Evolutionary conservation across 495 filamentous ascomycete genomes (phyloP).

Genomic region (Xylaria curta): DNA sequence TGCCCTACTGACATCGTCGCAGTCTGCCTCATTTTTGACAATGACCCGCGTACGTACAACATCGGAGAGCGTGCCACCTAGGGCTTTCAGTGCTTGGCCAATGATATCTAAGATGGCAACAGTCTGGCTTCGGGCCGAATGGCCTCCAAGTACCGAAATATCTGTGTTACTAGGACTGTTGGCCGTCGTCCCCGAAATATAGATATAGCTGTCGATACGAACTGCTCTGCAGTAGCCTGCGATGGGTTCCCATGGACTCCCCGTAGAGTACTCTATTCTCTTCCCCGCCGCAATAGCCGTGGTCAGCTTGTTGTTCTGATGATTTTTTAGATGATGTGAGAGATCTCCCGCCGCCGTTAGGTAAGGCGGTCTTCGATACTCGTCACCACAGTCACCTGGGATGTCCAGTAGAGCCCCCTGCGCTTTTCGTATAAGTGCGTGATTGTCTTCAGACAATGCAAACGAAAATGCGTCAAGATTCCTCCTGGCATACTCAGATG

Average conservation of each 20-base stretch:
- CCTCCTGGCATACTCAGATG: constrained; percentile 29
- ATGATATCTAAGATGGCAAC: constrained; percentile 30
- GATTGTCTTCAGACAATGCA: constrained; percentile 37
- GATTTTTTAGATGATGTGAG: constrained; percentile 23
- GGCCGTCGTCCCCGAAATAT: constrained; percentile 32
- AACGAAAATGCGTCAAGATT: constrained; percentile 43
- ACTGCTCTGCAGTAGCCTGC: constrained; percentile 33
- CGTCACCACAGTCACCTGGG: constrained; percentile 48
- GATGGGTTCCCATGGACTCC: constrained; percentile 31
- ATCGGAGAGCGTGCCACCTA: constrained; percentile 29
- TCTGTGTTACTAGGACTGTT: constrained; percentile 19
- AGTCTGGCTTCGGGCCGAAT: constrained; percentile 30
- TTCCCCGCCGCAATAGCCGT: constrained; percentile 22
- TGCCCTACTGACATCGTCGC: constrained; percentile 29
- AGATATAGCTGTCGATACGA: constrained; percentile 26
- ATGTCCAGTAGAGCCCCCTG: constrained; percentile 37
- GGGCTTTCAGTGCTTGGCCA: constrained; percentile 19
- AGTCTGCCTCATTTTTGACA: constrained; percentile 25
- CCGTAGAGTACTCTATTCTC: constrained; percentile 27
- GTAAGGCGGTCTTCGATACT: constrained; percentile 41
- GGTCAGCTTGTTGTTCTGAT: neutral
- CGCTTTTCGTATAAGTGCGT: constrained; percentile 29
- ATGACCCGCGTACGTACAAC: constrained; percentile 30
- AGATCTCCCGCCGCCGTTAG: constrained; percentile 32
- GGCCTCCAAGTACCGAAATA: constrained; percentile 20